A percentile compares a stretch with the other conserved stretches of the same genome.
Evolutionary conservation across 179 eudicot genomes (phyloP).

Genomic region (Corrigiola litoralis): DNA sequence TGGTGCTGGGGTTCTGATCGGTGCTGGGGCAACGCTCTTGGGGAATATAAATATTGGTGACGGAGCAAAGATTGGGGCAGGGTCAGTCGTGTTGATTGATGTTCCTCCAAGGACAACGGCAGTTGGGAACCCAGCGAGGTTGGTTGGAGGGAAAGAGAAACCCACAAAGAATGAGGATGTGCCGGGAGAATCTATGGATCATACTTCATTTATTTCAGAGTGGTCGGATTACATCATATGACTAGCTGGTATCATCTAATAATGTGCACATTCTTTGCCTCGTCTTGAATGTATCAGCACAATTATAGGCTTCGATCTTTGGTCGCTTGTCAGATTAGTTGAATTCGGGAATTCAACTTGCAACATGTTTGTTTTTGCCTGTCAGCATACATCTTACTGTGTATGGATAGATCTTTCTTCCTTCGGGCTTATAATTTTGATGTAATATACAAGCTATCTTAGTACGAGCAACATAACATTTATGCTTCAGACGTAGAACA

Average conservation of each 20-base stretch:
- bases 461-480: too few relatives aligned
- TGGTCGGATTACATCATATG: constrained; percentile 68
- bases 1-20: constrained; percentile 58
- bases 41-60: constrained; percentile 60
- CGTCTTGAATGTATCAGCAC: neutral
- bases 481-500: too few relatives aligned
- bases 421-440: too few relatives aligned
- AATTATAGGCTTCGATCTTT: neutral
- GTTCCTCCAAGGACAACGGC: constrained; percentile 66
- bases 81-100: constrained; percentile 60
- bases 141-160: constrained; percentile 61
- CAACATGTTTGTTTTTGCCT: too few relatives aligned
- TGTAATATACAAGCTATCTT: too few relatives aligned
- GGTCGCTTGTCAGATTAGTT: neutral
- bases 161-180: constrained; percentile 41
- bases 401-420: neutral
- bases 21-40: constrained; percentile 58
- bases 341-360: neutral
- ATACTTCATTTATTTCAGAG: constrained; percentile 59
- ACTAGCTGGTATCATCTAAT: neutral
- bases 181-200: constrained; percentile 71
- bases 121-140: constrained; percentile 70
- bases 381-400: too few relatives aligned
- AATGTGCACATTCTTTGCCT: neutral
- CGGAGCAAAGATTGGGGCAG: constrained; percentile 66